Percentiles rank a stretch among this genome's conserved stretches.
Evolutionary conservation across 106 monocot genomes (phyloP).

Genomic region (Acorus calamus): DNA sequence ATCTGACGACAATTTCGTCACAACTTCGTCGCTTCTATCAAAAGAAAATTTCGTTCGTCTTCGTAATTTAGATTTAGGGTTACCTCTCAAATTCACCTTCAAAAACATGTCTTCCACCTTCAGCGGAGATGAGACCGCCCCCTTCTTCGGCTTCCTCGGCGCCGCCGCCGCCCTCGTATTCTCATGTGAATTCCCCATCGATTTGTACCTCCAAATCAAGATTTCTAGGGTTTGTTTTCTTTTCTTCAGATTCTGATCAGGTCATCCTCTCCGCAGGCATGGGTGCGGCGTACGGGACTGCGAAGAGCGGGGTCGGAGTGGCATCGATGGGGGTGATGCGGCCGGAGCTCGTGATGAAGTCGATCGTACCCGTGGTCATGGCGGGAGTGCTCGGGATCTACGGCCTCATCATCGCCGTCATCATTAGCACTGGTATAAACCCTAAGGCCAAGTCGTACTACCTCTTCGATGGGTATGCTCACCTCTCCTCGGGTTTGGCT

Average conservation of each 20-base stretch:
- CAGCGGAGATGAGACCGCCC: slow-evolving; percentile 20
- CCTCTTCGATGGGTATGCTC: slow-evolving; percentile 13
- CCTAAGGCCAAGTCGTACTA: slow-evolving; percentile 20
- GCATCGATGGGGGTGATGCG: slow-evolving; percentile 18
- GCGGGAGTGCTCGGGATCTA: slow-evolving; percentile 26
- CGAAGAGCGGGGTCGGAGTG: slow-evolving; percentile 19
- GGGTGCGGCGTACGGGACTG: slow-evolving; percentile 20
- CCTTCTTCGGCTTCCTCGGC: slow-evolving; percentile 23
- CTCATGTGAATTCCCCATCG: slow-evolving; percentile 3
- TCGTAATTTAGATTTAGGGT: too few relatives aligned
- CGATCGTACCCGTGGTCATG: slow-evolving; percentile 21
- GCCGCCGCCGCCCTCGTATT: slow-evolving; percentile 21
- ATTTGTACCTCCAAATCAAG: not conserved
- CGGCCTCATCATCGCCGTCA: slow-evolving; percentile 22
- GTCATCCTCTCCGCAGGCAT: slow-evolving; percentile 6
- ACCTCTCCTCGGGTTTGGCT: slow-evolving; percentile 17
- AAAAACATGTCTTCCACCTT: not conserved
- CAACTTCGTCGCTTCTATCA: too few relatives aligned
- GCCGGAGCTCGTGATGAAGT: slow-evolving; percentile 15
- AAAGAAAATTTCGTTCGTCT: too few relatives aligned
- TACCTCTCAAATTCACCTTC: too few relatives aligned
- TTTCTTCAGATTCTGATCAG: not conserved
- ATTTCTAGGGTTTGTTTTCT: not conserved
- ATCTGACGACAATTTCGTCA: too few relatives aligned
- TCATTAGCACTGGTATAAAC: slow-evolving; percentile 19